phyloP scores from a whole-genome alignment of 371 early-diverging fungal genomes.

The Mortierella polycephala region DNA sequence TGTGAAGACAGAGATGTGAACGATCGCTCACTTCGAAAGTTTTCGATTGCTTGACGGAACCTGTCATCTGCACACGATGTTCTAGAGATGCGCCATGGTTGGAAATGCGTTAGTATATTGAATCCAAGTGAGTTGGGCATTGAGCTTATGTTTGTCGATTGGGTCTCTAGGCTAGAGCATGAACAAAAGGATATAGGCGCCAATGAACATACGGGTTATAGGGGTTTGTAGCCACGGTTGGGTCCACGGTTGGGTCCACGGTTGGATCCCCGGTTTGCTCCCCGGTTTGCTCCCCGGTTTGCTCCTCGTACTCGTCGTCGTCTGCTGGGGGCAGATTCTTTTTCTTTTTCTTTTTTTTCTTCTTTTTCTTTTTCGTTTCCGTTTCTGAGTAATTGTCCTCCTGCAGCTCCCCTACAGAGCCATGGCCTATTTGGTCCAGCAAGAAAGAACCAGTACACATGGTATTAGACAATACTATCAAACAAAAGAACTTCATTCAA shows the following conservation, averaged over 20 bases:
- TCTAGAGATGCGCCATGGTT: constrained; percentile 4
- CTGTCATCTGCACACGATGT: constrained; percentile 16
- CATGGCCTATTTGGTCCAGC: not conserved
- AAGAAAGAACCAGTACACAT: too few relatives aligned
- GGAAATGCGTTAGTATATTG: too few relatives aligned
- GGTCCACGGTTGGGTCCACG: not conserved
- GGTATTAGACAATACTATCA: too few relatives aligned
- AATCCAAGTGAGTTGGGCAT: too few relatives aligned
- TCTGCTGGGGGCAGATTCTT: not conserved
- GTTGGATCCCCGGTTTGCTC: too few relatives aligned
- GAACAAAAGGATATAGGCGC: not conserved
- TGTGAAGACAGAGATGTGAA: constrained; percentile 17
- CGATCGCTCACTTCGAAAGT: constrained; percentile 30
- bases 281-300: too few relatives aligned
- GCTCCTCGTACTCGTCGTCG: not conserved
- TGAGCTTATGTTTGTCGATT: too few relatives aligned
- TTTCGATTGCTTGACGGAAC: constrained; percentile 40
- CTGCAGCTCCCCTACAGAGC: not conserved
- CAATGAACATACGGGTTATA: not conserved
- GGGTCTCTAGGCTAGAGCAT: too few relatives aligned
- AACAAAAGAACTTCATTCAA: too few relatives aligned
- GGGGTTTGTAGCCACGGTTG: not conserved
- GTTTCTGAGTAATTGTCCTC: not conserved
- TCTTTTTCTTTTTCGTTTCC: not conserved
- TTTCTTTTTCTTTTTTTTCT: constrained; percentile 2